Evolutionary conservation across 805 yeast species (phyloP).

Genomic region (Ogataea siamensis): DNA sequence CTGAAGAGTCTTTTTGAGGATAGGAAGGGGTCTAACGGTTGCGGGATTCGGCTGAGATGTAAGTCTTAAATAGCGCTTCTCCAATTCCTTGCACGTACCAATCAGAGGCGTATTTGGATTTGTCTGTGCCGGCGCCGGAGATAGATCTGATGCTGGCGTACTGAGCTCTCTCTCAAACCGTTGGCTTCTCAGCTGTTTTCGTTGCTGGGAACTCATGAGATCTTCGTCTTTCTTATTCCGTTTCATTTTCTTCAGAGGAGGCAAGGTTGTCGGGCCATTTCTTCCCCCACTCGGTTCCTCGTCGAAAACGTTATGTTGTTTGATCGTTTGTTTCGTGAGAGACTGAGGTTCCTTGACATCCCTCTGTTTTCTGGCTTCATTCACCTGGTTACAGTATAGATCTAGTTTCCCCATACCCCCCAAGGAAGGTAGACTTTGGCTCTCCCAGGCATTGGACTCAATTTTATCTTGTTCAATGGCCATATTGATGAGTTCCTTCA

Average conservation of each 20-base stretch:
- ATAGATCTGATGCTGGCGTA: constrained; percentile 15
- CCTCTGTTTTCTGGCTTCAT: constrained; percentile 2
- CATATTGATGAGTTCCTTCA: constrained; percentile 46
- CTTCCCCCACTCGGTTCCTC: constrained; percentile 7
- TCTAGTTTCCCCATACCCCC: constrained; percentile 16
- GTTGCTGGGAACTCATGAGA: constrained; percentile 24
- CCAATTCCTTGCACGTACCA: constrained; percentile 66
- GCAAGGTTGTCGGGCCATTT: constrained; percentile 5
- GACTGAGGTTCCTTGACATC: constrained; percentile 9
- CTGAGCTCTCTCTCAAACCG: constrained; percentile 44
- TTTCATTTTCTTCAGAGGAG: constrained; percentile 18
- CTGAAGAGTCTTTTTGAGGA: constrained; percentile 57
- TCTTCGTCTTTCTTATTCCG: constrained; percentile 24
- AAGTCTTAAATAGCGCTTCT: constrained; percentile 76
- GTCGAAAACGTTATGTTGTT: constrained; percentile 16
- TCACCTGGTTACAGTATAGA: constrained; percentile 20
- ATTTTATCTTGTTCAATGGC: constrained; percentile 46
- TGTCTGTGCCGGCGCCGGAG: constrained; percentile 6
- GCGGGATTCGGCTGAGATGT: constrained; percentile 92
- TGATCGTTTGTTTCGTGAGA: constrained; percentile 4
- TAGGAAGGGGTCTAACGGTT: constrained; percentile 67
- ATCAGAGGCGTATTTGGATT: constrained; percentile 34
- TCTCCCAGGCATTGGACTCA: constrained; percentile 53
- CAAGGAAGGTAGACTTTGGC: constrained; percentile 48
- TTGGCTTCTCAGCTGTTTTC: constrained; percentile 44